Percentiles rank a stretch among this genome's conserved stretches.
Conservation (phyloP, 176 grass and related monocot genomes). For the Elaeis guineensis region DNA sequence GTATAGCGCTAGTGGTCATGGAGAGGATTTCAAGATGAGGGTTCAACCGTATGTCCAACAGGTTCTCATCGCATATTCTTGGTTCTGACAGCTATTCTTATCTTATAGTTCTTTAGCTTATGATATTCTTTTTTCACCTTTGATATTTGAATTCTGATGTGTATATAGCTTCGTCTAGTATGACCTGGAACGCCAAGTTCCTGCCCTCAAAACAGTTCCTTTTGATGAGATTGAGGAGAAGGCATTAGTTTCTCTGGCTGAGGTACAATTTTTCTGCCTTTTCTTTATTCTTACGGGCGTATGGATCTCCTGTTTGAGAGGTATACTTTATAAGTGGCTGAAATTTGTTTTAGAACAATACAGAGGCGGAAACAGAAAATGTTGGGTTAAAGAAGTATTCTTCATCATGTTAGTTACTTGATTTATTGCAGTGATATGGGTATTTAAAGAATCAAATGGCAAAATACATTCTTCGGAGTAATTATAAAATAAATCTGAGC, state of each 20-base stretch:
- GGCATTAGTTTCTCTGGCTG: constrained; percentile 65
- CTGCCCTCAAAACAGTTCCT: constrained; percentile 66
- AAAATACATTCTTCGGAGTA: no score
- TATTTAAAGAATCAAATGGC: no score
- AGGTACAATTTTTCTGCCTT: constrained; percentile 33
- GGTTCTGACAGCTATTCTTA: not conserved
- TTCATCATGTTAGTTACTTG: no score
- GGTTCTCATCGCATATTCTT: constrained; percentile 67
- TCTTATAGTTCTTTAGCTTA: constrained; percentile 8
- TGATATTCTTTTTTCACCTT: constrained; percentile 1
- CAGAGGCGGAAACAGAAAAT: no score
- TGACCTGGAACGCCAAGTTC: constrained; percentile 46
- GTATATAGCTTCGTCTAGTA: constrained; percentile 36
- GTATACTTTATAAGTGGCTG: no score
- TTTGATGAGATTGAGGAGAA: constrained; percentile 78
- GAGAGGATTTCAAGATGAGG: no score
- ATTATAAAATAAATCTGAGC: no score
- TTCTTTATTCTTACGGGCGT: not conserved
- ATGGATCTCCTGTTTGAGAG: no score
- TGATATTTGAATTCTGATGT: not conserved
- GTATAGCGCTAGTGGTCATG: no score
- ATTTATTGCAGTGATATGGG: no score
- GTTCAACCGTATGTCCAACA: constrained; percentile 56
- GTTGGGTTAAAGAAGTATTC: no score
- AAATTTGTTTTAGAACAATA: no score